Evolutionary conservation across 129 eudicot species (phyloP), one percentile per base, ranked within the genome.

Genomic region (Lonicera japonica): DNA sequence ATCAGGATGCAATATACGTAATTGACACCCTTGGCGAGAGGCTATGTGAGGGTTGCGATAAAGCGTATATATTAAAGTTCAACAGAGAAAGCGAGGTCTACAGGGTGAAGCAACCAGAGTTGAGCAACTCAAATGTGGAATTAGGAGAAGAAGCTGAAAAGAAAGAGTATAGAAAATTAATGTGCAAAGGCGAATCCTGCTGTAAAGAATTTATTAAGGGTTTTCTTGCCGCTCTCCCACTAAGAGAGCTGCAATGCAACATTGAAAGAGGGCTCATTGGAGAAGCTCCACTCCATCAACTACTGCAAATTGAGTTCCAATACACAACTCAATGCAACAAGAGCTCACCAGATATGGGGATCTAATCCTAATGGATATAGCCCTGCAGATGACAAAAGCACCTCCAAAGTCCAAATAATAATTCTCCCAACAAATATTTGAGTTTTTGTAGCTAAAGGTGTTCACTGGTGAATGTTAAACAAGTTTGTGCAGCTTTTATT

Each of bases 241-340:
- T 81, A 36, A 67, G 73, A 54, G 86, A 81, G 69, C 53, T 81
- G 66, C 80, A 73, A 56, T 71, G 71, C 65, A 81, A 54, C 21
- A 68, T 81, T 60, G 75, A 73, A 63, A 81, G 56, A 63, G 83
- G 74, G 29, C 66, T 69, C 38, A 64, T 38, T 39, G 73, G 75
- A 4, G 66, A 62, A 50, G 74, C 74, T 25, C 86, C 80, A 41
- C 82, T 81, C 51, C 86, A 80, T 72, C 82, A 71, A 56, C 86
- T 81, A 58, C 80, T 81, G 68, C 86, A 81, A 69, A 81, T 81
- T 57, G 86, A 81, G 70, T 81, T 81, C 66, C 82, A 77, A n/a
- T 76, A 77, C 68, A 66, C 66, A 72, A 66, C 65, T 7, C 77
- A 80, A 22, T 68, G 70, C 56, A 65, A 73, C 25, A 77, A 76